Percentiles rank a stretch among this genome's conserved stretches.
Conservation (phyloP, 495 filamentous ascomycete genomes). For the Pyrenula massariospora region DNA sequence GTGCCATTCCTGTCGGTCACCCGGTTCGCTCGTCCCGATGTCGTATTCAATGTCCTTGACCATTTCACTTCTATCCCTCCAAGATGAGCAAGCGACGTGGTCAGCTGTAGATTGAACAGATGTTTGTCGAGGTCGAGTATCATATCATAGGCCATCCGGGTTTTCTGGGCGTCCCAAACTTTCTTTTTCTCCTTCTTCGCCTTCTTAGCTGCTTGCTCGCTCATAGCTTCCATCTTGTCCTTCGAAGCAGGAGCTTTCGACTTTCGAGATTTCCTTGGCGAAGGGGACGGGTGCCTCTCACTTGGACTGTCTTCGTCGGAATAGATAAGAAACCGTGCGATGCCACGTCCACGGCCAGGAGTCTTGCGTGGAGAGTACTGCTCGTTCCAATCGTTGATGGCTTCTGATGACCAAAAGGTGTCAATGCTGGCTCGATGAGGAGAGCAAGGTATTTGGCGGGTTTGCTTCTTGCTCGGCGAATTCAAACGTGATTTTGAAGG, state of each 20-base stretch:
- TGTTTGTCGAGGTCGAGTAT: conserved; percentile 58
- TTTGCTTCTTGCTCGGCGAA: conserved; percentile 40
- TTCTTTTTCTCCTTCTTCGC: conserved; percentile 27
- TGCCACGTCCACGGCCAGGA: conserved; percentile 5
- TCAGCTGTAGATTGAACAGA: conserved; percentile 53
- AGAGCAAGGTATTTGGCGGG: conserved; percentile 33
- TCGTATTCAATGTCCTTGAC: conserved; percentile 75
- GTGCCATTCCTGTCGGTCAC: conserved; percentile 1
- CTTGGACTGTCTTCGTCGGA: conserved; percentile 20
- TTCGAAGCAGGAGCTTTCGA: conserved; percentile 2
- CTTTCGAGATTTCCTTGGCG: conserved; percentile 5
- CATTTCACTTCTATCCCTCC: conserved; percentile 73
- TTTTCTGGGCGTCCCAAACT: conserved; percentile 55
- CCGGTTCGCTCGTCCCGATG: conserved; percentile 67
- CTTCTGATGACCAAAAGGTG: conserved; percentile 68
- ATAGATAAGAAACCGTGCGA: conserved; percentile 18
- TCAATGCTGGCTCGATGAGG: conserved; percentile 59
- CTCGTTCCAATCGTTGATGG: conserved; percentile 75
- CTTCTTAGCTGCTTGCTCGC: conserved; percentile 32
- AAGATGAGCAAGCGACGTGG: conserved; percentile 42
- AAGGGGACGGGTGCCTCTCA: conserved; percentile 3
- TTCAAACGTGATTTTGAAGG: conserved; percentile 21
- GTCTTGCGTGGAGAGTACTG: conserved; percentile 58
- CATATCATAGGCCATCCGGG: conserved; percentile 54
- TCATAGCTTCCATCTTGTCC: conserved; percentile 11